Evolutionary conservation across 1,139 yeast species (phyloP).

Genomic region (Nakaseomyces sp.): DNA sequence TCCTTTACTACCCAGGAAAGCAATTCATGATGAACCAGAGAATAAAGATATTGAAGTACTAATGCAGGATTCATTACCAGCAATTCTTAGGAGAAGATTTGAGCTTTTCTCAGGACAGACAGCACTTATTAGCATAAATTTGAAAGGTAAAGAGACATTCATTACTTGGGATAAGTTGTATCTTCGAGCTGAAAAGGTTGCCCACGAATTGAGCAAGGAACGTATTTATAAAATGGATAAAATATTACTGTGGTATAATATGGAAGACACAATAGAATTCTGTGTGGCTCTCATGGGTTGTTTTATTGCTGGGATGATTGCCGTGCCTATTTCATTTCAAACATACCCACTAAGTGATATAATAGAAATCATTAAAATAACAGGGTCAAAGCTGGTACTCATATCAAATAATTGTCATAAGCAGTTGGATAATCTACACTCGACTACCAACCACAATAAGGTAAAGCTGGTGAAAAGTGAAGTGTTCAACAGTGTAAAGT

Average conservation of each 20-base stretch:
- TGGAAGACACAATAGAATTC: slow-evolving; percentile 77
- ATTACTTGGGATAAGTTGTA: slow-evolving; percentile 90
- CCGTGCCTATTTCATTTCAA: slow-evolving; percentile 82
- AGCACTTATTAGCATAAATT: slow-evolving; percentile 66
- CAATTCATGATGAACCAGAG: slow-evolving; percentile 13
- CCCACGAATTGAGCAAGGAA: slow-evolving; percentile 74
- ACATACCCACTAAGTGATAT: slow-evolving; percentile 57
- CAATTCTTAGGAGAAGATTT: slow-evolving; percentile 67
- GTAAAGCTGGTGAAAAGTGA: slow-evolving; percentile 47
- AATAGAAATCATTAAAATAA: slow-evolving; percentile 58
- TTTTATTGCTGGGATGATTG: slow-evolving; percentile 87
- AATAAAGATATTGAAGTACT: slow-evolving; percentile 18
- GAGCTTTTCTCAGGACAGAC: slow-evolving; percentile 53
- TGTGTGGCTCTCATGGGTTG: slow-evolving; percentile 84
- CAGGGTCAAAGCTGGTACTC: slow-evolving; percentile 70
- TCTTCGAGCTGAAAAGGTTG: slow-evolving; percentile 75
- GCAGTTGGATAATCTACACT: slow-evolving; percentile 53
- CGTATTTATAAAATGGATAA: slow-evolving; percentile 72
- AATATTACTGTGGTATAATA: slow-evolving; percentile 75
- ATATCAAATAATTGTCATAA: slow-evolving; percentile 73
- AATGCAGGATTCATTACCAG: slow-evolving; percentile 52
- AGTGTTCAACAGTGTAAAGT: slow-evolving; percentile 36
- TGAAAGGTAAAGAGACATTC: slow-evolving; percentile 70
- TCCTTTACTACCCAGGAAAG: slow-evolving; percentile 55
- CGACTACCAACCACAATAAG: slow-evolving; percentile 33